A percentile compares a stretch with the other conserved stretches of the same genome.
phyloP scores from a whole-genome alignment of 139 green algal species.

The Chlorella sorokiniana region DNA sequence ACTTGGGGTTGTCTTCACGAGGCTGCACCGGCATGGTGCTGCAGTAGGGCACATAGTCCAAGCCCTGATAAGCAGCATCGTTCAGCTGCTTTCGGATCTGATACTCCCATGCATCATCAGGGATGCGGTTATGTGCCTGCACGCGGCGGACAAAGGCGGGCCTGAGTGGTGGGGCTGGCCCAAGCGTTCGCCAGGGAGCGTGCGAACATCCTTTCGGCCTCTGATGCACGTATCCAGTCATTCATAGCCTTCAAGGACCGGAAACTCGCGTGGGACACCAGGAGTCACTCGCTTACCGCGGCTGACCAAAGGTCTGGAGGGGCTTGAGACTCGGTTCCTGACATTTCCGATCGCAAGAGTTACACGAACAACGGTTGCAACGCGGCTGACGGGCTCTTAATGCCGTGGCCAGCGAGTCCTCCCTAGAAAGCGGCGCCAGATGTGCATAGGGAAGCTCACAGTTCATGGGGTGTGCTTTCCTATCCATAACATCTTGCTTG shows the following conservation, averaged over 20 bases:
- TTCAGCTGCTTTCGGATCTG: conserved; percentile 74
- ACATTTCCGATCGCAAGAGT: too few relatives aligned
- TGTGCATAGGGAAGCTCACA: too few relatives aligned
- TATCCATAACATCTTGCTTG: too few relatives aligned
- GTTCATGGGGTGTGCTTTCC: too few relatives aligned
- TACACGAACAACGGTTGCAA: too few relatives aligned
- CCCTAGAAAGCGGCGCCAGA: too few relatives aligned
- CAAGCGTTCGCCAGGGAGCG: background rate
- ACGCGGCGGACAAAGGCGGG: too few relatives aligned
- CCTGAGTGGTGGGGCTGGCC: background rate
- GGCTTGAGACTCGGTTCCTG: background rate
- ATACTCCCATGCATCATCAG: conserved; percentile 74
- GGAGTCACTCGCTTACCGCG: background rate
- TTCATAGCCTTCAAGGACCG: too few relatives aligned
- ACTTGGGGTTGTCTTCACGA: conserved; percentile 60
- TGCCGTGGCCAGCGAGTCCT: too few relatives aligned
- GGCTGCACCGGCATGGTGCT: conserved; percentile 72
- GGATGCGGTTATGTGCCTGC: conserved; percentile 59
- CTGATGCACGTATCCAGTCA: background rate
- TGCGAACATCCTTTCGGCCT: too few relatives aligned
- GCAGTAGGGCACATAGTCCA: conserved; percentile 72
- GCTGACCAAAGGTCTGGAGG: background rate
- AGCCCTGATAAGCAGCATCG: conserved; percentile 69
- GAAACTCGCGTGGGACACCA: too few relatives aligned
- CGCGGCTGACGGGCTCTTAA: too few relatives aligned